Conservation (phyloP, 352 stramenopile species). For the Phytophthora constricta region DNA sequence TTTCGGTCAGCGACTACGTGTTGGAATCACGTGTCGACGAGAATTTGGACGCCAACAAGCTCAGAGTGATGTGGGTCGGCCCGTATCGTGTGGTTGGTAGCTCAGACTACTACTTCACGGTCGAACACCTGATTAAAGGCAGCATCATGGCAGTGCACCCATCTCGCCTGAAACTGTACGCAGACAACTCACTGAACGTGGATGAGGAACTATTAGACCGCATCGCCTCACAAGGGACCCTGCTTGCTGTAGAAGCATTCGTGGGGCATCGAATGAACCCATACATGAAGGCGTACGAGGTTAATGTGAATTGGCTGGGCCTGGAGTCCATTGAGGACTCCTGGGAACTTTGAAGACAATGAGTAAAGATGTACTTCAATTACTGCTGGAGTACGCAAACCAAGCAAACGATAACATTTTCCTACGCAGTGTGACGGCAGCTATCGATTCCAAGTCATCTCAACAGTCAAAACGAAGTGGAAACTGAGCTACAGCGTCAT, state of each 20-base stretch:
- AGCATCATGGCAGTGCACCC: background rate
- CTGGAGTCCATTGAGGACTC: background rate
- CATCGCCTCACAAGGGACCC: background rate
- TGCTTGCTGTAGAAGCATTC: background rate
- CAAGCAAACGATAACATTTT: too few relatives aligned
- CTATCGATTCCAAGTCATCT: too few relatives aligned
- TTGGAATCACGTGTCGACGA: too few relatives aligned
- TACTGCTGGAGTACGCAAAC: too few relatives aligned
- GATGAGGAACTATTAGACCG: background rate
- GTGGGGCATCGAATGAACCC: too few relatives aligned
- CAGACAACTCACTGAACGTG: background rate
- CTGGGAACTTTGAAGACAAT: background rate
- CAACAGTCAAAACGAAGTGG: too few relatives aligned
- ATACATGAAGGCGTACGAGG: background rate
- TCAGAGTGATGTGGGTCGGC: background rate
- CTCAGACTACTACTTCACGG: background rate
- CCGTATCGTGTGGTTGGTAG: background rate
- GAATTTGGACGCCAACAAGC: too few relatives aligned
- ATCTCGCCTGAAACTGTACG: background rate
- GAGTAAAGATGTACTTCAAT: background rate
- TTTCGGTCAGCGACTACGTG: too few relatives aligned
- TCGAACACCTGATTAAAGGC: background rate
- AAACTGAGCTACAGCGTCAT: too few relatives aligned
- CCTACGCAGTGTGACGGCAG: too few relatives aligned
- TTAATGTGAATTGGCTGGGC: background rate